These are phyloP conservation scores for Halenospora varia DNA, from an alignment of 495 filamentous ascomycete species.

Conservation along the genomic window DNA sequence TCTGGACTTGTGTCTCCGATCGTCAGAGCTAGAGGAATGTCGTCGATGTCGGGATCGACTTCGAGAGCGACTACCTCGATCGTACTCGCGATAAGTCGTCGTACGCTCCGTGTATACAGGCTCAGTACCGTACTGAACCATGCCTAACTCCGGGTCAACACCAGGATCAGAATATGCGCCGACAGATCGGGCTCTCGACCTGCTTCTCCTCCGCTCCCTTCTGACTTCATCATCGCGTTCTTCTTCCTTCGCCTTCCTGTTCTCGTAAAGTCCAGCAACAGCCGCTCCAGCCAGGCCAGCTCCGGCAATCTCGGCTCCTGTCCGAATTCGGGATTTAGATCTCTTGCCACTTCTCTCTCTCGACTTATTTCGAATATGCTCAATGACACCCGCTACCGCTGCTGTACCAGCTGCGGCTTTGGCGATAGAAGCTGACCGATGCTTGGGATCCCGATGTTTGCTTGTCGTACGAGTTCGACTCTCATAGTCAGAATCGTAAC, in stretches of 20 bases:
- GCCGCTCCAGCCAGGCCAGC: conserved; percentile 76
- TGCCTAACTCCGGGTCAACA: conserved; percentile 61
- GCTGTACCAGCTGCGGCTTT: conserved; percentile 77
- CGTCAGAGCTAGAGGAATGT: conserved; percentile 23
- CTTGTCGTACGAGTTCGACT: conserved; percentile 38
- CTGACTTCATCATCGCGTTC: conserved; percentile 33
- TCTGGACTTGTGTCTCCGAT: conserved; percentile 37
- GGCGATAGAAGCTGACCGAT: conserved; percentile 65
- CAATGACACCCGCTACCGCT: conserved; percentile 69
- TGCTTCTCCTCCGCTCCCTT: conserved; percentile 40
- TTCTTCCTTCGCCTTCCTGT: conserved; percentile 61
- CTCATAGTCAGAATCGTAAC: conserved; percentile 22
- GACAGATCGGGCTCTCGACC: conserved; percentile 50
- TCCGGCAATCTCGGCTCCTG: conserved; percentile 59
- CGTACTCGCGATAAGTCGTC: conserved; percentile 42
- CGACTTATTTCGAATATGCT: conserved; percentile 71
- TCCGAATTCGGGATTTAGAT: conserved; percentile 52
- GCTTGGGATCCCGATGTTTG: conserved; percentile 50
- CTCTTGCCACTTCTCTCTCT: conserved; percentile 48
- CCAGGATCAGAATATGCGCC: conserved; percentile 44
- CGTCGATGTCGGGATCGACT: conserved; percentile 32
- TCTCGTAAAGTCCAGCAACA: conserved; percentile 78
- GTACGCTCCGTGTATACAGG: conserved; percentile 44
- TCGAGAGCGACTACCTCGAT: conserved; percentile 39
- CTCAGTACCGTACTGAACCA: conserved; percentile 78